Evolutionary conservation across 2,329 filamentous ascomycete species (phyloP).

Genomic region (Emergomyces orientalis): DNA sequence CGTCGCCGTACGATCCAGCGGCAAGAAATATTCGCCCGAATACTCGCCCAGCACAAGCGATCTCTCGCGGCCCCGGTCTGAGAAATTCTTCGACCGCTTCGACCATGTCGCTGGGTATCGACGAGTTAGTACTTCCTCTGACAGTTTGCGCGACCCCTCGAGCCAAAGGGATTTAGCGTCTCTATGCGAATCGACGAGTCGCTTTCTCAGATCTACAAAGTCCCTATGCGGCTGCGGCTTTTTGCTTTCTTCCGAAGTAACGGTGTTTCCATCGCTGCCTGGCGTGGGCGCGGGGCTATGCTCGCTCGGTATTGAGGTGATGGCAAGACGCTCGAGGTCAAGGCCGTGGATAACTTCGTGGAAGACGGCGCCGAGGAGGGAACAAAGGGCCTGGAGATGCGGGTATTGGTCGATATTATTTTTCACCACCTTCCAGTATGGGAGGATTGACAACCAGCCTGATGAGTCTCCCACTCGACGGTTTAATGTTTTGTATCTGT

Average conservation of each 20-base stretch:
- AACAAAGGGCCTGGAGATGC: constrained; percentile 36
- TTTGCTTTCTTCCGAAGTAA: constrained; percentile 30
- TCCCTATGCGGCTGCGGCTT: constrained; percentile 28
- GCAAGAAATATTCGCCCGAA: constrained; percentile 33
- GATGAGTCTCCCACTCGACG: constrained; percentile 33
- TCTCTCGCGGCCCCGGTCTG: constrained; percentile 28
- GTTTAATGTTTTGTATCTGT: constrained; percentile 29
- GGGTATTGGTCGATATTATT: constrained; percentile 31
- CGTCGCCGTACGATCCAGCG: constrained; percentile 34
- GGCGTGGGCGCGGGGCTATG: constrained; percentile 34
- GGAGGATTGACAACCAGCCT: constrained; percentile 40
- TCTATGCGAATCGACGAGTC: constrained; percentile 33
- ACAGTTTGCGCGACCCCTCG: constrained; percentile 34
- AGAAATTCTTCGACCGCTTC: constrained; percentile 29
- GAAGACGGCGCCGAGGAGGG: constrained; percentile 39
- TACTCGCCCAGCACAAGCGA: constrained; percentile 28
- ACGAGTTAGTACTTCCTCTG: constrained; percentile 31
- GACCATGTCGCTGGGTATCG: constrained; percentile 40
- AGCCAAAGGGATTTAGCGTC: constrained; percentile 38
- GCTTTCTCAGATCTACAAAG: constrained; percentile 32
- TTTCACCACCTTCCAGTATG: constrained; percentile 40
- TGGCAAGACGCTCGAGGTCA: constrained; percentile 38
- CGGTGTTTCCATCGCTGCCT: constrained; percentile 35
- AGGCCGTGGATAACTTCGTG: constrained; percentile 38
- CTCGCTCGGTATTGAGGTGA: constrained; percentile 32